phyloP scores from a whole-genome alignment of 345 rosid species.

The Sisymbrium altissimum region DNA sequence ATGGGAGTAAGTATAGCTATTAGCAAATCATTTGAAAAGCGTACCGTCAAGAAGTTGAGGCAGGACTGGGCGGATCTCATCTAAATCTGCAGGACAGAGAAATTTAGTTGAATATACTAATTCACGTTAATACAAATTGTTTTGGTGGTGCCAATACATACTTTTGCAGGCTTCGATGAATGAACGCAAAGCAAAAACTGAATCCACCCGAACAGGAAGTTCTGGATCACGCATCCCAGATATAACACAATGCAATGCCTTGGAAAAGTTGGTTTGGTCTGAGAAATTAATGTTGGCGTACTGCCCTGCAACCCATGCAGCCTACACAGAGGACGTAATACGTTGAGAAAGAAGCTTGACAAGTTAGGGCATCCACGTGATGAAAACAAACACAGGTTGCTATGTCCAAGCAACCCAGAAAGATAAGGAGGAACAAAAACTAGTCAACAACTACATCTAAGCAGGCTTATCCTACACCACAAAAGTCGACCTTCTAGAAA shows the following conservation, averaged over 20 bases:
- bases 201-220: conserved; percentile 97
- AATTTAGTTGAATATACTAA: not conserved
- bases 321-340: conserved; percentile 46
- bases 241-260: conserved; percentile 83
- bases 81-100: conserved; percentile 62
- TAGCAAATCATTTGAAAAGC: conserved; percentile 7
- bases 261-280: conserved; percentile 77
- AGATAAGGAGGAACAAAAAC: not conserved
- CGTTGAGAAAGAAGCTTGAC: not conserved
- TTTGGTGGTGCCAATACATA: conserved; percentile 21
- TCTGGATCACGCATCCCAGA: conserved; percentile 90
- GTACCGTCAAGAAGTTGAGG: conserved; percentile 96
- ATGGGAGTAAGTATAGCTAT: not conserved
- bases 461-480: conserved; percentile 12
- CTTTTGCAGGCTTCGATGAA: conserved; percentile 96
- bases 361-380: not conserved
- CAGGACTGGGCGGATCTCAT: conserved; percentile 94
- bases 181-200: conserved; percentile 91
- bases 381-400: conserved; percentile 13
- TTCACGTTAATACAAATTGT: not conserved
- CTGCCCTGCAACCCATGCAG: conserved; percentile 99
- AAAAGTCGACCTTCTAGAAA: not conserved
- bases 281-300: conserved; percentile 83
- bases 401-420: not conserved
- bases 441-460: conserved; percentile 1